These are phyloP conservation scores for Piper longum DNA, from an alignment of 164 flowering plant genomes.

Conservation along the genomic window DNA sequence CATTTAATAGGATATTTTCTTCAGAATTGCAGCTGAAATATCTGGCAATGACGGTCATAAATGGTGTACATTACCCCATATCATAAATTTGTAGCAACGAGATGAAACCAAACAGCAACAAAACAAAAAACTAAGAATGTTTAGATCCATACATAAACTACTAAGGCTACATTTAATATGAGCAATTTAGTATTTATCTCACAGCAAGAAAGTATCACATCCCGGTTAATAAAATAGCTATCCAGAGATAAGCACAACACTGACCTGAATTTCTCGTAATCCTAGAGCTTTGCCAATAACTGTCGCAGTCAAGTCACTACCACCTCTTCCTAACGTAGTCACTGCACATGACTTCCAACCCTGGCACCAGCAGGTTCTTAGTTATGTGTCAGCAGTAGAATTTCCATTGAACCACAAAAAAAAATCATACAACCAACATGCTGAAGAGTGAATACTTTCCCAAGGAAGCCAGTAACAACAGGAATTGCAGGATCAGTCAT, in stretches of 20 bases:
- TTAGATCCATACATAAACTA: too few species aligned
- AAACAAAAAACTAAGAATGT: too few species aligned
- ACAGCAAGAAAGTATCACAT: background rate
- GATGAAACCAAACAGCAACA: too few species aligned
- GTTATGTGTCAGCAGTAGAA: background rate
- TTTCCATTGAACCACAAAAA: background rate
- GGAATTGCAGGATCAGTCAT: conserved; percentile 77
- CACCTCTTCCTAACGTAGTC: conserved; percentile 90
- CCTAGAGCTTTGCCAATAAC: conserved; percentile 89
- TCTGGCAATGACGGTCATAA: too few species aligned
- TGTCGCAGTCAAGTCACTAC: conserved; percentile 94
- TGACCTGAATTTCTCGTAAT: conserved; percentile 76
- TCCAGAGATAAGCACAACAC: background rate
- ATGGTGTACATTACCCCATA: too few species aligned
- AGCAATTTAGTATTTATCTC: too few species aligned
- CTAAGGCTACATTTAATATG: too few species aligned
- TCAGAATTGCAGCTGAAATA: too few species aligned
- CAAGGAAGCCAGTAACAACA: conserved; percentile 91
- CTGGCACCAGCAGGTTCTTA: conserved; percentile 14
- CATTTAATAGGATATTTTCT: too few species aligned
- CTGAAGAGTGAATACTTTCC: conserved; percentile 40
- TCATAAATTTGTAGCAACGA: too few species aligned
- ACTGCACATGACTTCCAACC: conserved; percentile 77
- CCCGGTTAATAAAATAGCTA: background rate
- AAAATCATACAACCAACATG: background rate